A percentile compares a stretch with the other conserved stretches of the same genome.
phyloP scores from a whole-genome alignment of 805 yeast genomes.

The Yamadazyma philogaea region DNA sequence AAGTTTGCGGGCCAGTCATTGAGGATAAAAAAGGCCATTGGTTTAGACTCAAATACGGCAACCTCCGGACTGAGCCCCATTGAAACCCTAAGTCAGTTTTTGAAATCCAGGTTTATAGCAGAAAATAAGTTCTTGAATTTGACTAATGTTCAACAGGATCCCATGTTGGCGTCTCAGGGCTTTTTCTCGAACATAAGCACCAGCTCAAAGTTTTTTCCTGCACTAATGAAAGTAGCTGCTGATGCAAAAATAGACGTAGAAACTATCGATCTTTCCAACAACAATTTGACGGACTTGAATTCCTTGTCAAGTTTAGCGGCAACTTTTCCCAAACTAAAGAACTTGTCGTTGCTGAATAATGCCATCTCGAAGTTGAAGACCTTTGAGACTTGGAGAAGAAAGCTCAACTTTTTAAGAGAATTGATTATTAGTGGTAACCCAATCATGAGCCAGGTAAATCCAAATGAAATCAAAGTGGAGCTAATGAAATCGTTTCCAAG shows the following conservation, averaged over 20 bases:
- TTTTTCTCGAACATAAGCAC: slow-evolving; percentile 60
- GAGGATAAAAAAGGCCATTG: slow-evolving; percentile 41
- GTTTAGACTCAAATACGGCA: not conserved
- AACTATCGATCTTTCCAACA: slow-evolving; percentile 65
- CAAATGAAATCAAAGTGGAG: slow-evolving; percentile 52
- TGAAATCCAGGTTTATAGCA: slow-evolving; percentile 66
- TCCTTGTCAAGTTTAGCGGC: slow-evolving; percentile 62
- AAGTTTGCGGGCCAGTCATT: slow-evolving; percentile 74
- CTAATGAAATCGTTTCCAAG: slow-evolving; percentile 76
- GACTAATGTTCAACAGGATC: slow-evolving; percentile 62
- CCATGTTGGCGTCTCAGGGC: slow-evolving; percentile 55
- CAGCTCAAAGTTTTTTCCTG: slow-evolving; percentile 82
- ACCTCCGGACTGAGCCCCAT: slow-evolving; percentile 41
- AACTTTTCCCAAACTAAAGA: slow-evolving; percentile 71
- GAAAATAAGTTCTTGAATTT: slow-evolving; percentile 66
- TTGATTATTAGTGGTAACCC: slow-evolving; percentile 80
- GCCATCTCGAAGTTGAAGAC: slow-evolving; percentile 54
- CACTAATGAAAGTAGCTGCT: slow-evolving; percentile 77
- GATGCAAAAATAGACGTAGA: slow-evolving; percentile 56
- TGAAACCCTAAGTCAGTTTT: slow-evolving; percentile 56
- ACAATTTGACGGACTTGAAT: slow-evolving; percentile 56
- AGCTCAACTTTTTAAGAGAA: slow-evolving; percentile 71
- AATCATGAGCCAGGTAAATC: slow-evolving; percentile 36
- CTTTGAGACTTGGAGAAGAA: slow-evolving; percentile 74
- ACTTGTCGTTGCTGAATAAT: slow-evolving; percentile 79